Base-by-base conservation (phyloP, 108 stramenopile genomes). In the Mediolabrus comicus region DNA sequence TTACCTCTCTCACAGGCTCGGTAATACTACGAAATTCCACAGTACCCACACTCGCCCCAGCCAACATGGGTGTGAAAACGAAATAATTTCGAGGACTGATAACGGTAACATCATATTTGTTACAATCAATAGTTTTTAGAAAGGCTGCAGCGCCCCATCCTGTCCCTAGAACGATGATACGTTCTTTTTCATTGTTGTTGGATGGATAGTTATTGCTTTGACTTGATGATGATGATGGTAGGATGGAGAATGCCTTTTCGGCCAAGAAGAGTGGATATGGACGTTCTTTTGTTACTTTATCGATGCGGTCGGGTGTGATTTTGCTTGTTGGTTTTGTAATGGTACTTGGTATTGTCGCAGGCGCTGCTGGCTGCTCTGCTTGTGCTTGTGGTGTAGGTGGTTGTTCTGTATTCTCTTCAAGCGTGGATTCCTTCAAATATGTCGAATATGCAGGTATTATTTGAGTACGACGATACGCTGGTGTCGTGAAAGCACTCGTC, bases 21-120 rank as follows among this genome's bases (percentile, higher is more conserved):
- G 87, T 92, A 71, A 98, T 98, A 69, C 84, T 88, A 62, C 87
- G 65, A 80, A 77, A 96, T 41, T 98, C 97, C 29, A 98, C 96
- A 0, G 96, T 96, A 4, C 98, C 98, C 26, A 95, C 96, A 41
- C 85, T 84, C 9, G 94, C 88, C 17, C 95, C 95, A n/a, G 97
- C 96, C 28, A 98, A 77, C 97, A 98, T 97, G 57, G 97, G 97
- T 0, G 97, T 98, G 69, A 97, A 97, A 7, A 97, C 78, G 63
- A 98, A 96, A 69, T 92, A 94, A 59, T 98, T 96, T 25, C 97
- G 64, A 1, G 97, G 97, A 35, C 90, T 90, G 19, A 98, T 82
- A 17, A 95, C 87, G 0, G 88, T 92, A 9, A 98, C 95, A 67
- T 98, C 94, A 55, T 89, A 95, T 62, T 86, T 71, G 51, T 61